Base-by-base conservation (phyloP, 257 asterid genomes). In the Henckelia pumila region DNA sequence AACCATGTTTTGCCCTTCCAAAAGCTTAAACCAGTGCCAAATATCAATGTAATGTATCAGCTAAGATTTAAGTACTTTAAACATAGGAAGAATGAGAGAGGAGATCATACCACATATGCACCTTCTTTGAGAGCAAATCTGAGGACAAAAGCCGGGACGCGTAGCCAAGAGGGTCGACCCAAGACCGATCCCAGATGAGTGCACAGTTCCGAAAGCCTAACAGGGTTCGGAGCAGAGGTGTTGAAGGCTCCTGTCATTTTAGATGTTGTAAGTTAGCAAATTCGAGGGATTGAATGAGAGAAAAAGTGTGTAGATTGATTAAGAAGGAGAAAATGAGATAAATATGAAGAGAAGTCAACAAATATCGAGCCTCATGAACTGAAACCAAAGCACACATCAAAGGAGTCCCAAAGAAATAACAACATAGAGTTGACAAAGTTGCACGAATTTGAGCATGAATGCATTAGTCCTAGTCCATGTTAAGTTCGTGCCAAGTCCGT, bases 161-260 rank as follows among this genome's bases (percentile, higher is more conserved):
- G 98, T 44, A 93, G 82, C 98, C 98, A 93, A 0, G 98, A 93
- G 3, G 98, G 98, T 49, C 98, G 86, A 25, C 93, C 97, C 78
- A 88, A 69, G 5, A 75, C 89, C 1, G 94, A 81, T 33, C 98
- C 97, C 81, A 93, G 74, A 13, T 88, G 94, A 56, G 81, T 78
- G 52, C 98, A 93, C 90, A 93, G 80, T 79, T 93, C 98, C 7
- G 85, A 87, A 64, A 93, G 71, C 71, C 78, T 69, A 24, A 93
- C 92, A 0, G 97, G 98, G 65, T 93, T 90, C 50, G 98, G 98
- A 1, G 98, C 88, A 0, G 98, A 88, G 56, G 88, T 95, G 25
- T 93, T 93, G 44, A 93, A 88, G 19, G 90, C 92, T 66, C 98
- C 98, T 89, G 79, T 52, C 5, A 69, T 64, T 71, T 10, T 28